phyloP scores from a whole-genome alignment of 805 yeast species.

The Candida methanosorbosa region DNA sequence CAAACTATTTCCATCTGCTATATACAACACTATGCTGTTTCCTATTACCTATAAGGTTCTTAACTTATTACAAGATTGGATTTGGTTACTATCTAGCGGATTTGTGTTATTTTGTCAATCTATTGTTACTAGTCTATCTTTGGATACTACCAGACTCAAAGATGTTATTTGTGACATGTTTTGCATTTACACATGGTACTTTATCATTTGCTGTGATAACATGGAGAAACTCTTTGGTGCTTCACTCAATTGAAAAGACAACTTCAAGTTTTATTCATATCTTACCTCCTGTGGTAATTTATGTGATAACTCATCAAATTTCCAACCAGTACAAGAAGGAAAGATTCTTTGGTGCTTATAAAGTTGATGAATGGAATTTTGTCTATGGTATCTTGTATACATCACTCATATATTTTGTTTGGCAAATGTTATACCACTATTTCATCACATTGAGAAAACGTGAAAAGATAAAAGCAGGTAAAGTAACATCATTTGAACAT shows the following conservation, averaged over 20 bases:
- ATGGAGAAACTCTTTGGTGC: conserved; percentile 89
- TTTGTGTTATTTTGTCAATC: conserved; percentile 84
- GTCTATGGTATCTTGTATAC: conserved; percentile 68
- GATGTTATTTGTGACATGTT: conserved; percentile 71
- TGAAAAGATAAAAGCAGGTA: conserved; percentile 76
- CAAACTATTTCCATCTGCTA: conserved; percentile 66
- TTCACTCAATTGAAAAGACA: conserved; percentile 87
- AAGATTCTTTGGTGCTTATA: conserved; percentile 78
- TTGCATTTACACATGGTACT: conserved; percentile 83
- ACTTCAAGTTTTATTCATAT: conserved; percentile 88
- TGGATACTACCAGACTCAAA: conserved; percentile 79
- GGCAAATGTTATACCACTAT: conserved; percentile 90
- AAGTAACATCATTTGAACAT: conserved; percentile 81
- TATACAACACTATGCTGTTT: conserved; percentile 55
- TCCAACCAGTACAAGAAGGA: conserved; percentile 34
- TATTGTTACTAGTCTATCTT: conserved; percentile 56
- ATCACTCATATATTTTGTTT: conserved; percentile 69
- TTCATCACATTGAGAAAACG: conserved; percentile 78
- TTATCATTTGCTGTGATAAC: conserved; percentile 89
- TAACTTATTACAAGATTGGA: conserved; percentile 70
- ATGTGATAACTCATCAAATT: conserved; percentile 78
- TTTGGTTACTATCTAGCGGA: conserved; percentile 89
- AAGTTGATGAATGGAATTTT: conserved; percentile 63
- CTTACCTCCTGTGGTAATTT: conserved; percentile 82
- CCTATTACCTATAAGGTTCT: conserved; percentile 77